Evolutionary conservation across 1,284 basidiomycete genomes (phyloP), one percentile per base, ranked within the genome.

Genomic region (Malassezia slooffiae): DNA sequence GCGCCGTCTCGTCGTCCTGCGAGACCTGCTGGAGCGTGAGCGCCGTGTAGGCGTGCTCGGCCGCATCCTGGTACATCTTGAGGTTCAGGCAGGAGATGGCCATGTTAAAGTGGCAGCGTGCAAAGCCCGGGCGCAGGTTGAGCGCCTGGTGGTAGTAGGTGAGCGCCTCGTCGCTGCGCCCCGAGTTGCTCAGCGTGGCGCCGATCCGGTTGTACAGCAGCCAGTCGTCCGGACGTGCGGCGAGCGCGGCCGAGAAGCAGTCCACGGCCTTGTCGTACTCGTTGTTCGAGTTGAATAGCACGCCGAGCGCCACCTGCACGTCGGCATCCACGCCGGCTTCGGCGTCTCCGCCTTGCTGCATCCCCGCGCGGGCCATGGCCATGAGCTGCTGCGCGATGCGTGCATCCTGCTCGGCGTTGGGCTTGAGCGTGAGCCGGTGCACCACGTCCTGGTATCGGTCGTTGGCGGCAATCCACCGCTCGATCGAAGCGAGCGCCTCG

Each of bases 121-220:
- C 89, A 70, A 96, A 97, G 27, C 79, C 79, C 4, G 91, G 90
- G 62, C 93, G 88, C 43, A 95, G 74, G 52, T 85, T 82, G 28
- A 97, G 75, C 2, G 91, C 93, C 38, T 79, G 79, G 63, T 83
- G 79, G 71, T 97, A 97, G 71, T 87, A 95, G 54, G 82, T 74
- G 13, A 95, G 75, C 8, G 93, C 90, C 51, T 87, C 80, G 31
- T 79, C 79, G 15, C 85, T 79, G 38, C 77, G 76, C 0, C 91
- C 90, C 12, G 60, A 66, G 50, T 97, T 97, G 34, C 89, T 89
- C 66, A 95, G 80, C 2, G 90, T 96, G 13, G 91, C 91, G 12
- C 91, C 91, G 20, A 96, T 83, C 19, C 91, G 80, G 69, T 97
- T 97, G 72, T 89, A 95, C 51, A 99, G 72, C 35, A 91, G 73